Evolutionary conservation across 2,329 filamentous ascomycete genomes (phyloP).

Genomic region (Leptographium wingfieldii): DNA sequence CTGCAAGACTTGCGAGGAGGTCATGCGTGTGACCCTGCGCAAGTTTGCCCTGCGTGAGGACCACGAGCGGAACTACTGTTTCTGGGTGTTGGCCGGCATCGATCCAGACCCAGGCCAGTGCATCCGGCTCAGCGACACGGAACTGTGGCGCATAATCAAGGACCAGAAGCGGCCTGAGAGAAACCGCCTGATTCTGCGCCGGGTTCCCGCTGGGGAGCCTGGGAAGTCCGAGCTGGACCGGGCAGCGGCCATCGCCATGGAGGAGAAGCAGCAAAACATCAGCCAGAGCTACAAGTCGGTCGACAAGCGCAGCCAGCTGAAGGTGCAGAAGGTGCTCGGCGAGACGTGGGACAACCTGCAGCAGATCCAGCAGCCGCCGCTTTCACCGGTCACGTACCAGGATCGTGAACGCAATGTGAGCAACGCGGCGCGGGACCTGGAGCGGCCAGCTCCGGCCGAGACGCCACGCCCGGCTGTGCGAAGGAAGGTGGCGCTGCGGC

Average conservation of each 20-base stretch:
- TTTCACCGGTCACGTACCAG: constrained; percentile 66
- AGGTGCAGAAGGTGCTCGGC: constrained; percentile 80
- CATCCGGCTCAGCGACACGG: constrained; percentile 70
- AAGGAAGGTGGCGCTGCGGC: constrained; percentile 49
- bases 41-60: constrained; percentile 84
- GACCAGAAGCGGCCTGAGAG: constrained; percentile 75
- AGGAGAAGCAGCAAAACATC: constrained; percentile 69
- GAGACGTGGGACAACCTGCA: constrained; percentile 72
- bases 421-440: constrained; percentile 44
- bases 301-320: constrained; percentile 70
- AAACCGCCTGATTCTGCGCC: constrained; percentile 78
- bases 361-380: constrained; percentile 50
- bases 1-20: constrained; percentile 83
- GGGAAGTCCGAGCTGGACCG: constrained; percentile 75
- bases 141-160: constrained; percentile 83
- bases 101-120: constrained; percentile 74
- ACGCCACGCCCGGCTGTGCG: constrained; percentile 27
- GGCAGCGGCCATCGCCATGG: constrained; percentile 77
- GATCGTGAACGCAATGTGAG: constrained; percentile 57
- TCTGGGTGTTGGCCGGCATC: constrained; percentile 79
- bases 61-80: constrained; percentile 90
- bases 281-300: constrained; percentile 47
- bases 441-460: constrained; percentile 41
- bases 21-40: constrained; percentile 76
- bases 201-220: constrained; percentile 85